phyloP scores from a whole-genome alignment of 768 basidiomycete genomes.

The Pholiota molesta region DNA sequence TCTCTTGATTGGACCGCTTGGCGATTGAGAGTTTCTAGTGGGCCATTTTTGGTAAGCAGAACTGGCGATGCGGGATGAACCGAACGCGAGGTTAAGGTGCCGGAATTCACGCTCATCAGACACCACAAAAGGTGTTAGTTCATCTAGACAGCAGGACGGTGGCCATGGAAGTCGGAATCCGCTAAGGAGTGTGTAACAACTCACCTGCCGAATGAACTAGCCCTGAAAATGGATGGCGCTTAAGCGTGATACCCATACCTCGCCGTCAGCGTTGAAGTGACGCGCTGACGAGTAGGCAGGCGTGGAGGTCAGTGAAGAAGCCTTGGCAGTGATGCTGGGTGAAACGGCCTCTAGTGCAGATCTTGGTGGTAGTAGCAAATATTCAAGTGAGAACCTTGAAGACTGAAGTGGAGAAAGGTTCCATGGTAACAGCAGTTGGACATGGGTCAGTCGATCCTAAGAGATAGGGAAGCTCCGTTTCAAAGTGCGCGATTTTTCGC shows the following conservation, averaged over 20 bases:
- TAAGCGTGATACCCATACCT: slow-evolving; percentile 86
- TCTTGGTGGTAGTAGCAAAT: slow-evolving; percentile 91
- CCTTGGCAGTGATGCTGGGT: slow-evolving; percentile 64
- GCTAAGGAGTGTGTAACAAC: slow-evolving; percentile 50
- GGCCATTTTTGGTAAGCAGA: slow-evolving; percentile 82
- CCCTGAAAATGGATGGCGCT: slow-evolving; percentile 92
- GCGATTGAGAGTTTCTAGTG: slow-evolving; percentile 81
- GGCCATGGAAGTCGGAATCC: slow-evolving; percentile 24
- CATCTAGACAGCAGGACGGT: slow-evolving; percentile 50
- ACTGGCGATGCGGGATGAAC: slow-evolving; percentile 72
- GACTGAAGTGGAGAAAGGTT: slow-evolving; percentile 90
- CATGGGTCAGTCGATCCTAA: slow-evolving; percentile 73
- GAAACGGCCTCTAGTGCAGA: slow-evolving; percentile 81
- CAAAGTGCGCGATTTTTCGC: slow-evolving; percentile 64
- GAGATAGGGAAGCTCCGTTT: slow-evolving; percentile 75
- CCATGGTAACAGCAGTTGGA: slow-evolving; percentile 87
- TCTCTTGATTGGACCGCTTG: slow-evolving; percentile 82
- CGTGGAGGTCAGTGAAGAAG: slow-evolving; percentile 81
- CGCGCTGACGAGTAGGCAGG: slow-evolving; percentile 76
- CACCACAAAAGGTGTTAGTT: slow-evolving; percentile 86
- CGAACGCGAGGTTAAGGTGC: slow-evolving; percentile 76
- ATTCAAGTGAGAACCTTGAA: slow-evolving; percentile 86
- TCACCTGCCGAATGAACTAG: slow-evolving; percentile 91
- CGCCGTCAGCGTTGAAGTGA: slow-evolving; percentile 75
- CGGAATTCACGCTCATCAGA: slow-evolving; percentile 84